phyloP scores from a whole-genome alignment of 1,139 yeast genomes.

The Taphrina flavorubra region DNA sequence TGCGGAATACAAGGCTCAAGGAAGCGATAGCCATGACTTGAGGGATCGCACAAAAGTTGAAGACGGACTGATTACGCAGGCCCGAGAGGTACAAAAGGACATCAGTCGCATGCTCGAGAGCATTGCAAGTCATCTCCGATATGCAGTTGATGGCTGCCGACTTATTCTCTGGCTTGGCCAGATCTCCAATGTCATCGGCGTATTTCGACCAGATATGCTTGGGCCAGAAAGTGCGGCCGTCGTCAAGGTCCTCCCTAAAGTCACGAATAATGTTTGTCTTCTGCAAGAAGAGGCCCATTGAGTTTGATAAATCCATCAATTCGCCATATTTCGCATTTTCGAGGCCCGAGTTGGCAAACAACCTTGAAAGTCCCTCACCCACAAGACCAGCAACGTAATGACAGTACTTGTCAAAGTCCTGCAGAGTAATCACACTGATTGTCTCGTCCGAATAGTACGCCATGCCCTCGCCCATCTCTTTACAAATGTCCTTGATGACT shows the following conservation, averaged over 20 bases:
- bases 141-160: slow-evolving; percentile 60
- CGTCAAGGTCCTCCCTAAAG: slow-evolving; percentile 87
- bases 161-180: slow-evolving; percentile 64
- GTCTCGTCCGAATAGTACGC: slow-evolving; percentile 86
- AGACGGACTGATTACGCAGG: slow-evolving; percentile 79
- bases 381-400: slow-evolving; percentile 97
- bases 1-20: slow-evolving; percentile 81
- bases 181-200: slow-evolving; percentile 56
- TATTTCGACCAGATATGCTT: slow-evolving; percentile 88
- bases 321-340: slow-evolving; percentile 38
- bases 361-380: slow-evolving; percentile 89
- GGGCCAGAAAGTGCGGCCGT: slow-evolving; percentile 97
- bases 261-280: slow-evolving; percentile 96
- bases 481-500: slow-evolving; percentile 75
- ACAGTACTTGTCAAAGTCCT: slow-evolving; percentile 89
- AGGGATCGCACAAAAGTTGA: slow-evolving; percentile 94
- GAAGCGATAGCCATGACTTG: slow-evolving; percentile 99
- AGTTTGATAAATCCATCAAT: slow-evolving; percentile 57
- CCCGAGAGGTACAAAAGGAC: slow-evolving; percentile 76
- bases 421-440: slow-evolving; percentile 71
- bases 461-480: slow-evolving; percentile 96
- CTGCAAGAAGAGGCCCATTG: slow-evolving; percentile 95
- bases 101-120: slow-evolving; percentile 78
- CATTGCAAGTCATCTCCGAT: slow-evolving; percentile 79
- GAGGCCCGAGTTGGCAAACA: slow-evolving; percentile 73